phyloP scores from a whole-genome alignment of 2,329 filamentous ascomycete genomes.

The Neopestalotiopsis rosae region DNA sequence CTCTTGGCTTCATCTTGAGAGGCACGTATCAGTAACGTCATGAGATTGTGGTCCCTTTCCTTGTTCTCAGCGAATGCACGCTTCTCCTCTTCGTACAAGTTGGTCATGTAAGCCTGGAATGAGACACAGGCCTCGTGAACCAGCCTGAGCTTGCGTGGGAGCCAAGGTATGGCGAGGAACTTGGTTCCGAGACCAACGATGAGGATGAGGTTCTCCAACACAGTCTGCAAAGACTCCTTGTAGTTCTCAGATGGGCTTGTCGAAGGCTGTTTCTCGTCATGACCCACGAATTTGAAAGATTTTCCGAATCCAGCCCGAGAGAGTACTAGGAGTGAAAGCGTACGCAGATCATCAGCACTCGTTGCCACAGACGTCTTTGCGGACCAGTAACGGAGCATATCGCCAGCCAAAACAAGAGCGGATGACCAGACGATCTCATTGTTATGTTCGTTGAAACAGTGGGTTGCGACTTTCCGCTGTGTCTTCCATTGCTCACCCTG shows the following conservation, averaged over 20 bases:
- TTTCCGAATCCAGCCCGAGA: conserved; percentile 30
- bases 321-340: conserved; percentile 36
- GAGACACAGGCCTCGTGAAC: conserved; percentile 30
- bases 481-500: conserved; percentile 25
- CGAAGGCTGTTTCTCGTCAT: conserved; percentile 20
- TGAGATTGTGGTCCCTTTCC: conserved; percentile 23
- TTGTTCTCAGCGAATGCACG: conserved; percentile 24
- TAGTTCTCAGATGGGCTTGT: conserved; percentile 19
- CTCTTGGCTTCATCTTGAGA: conserved; percentile 26
- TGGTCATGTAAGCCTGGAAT: conserved; percentile 36
- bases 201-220: conserved; percentile 32
- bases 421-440: conserved; percentile 36
- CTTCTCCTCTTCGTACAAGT: conserved; percentile 37
- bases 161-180: conserved; percentile 23
- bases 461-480: conserved; percentile 31
- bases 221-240: conserved; percentile 31
- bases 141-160: conserved; percentile 23
- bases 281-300: conserved; percentile 30
- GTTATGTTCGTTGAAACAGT: conserved; percentile 36
- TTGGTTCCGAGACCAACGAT: conserved; percentile 28
- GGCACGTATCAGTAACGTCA: neutral
- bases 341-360: conserved; percentile 30
- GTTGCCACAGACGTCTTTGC: conserved; percentile 25
- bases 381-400: conserved; percentile 36
- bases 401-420: conserved; percentile 25